Percentiles rank a stretch among this genome's conserved stretches.
These are phyloP conservation scores for Xylariaceae sp. DNA, from an alignment of 2,329 filamentous ascomycete species.

Conservation along the genomic window DNA sequence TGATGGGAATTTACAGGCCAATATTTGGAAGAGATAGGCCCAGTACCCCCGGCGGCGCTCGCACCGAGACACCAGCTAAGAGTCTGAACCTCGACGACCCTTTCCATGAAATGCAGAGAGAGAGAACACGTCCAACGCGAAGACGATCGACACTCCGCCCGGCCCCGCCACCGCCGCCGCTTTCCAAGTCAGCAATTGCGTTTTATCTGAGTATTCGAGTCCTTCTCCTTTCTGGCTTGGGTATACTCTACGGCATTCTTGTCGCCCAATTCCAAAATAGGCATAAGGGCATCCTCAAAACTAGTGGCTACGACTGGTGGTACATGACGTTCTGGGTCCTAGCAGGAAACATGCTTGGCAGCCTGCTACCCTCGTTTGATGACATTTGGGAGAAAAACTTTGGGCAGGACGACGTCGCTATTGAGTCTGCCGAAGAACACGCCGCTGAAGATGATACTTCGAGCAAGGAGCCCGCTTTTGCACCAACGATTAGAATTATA, in stretches of 20 bases:
- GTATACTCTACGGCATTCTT: conserved; percentile 79
- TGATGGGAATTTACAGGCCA: conserved; percentile 87
- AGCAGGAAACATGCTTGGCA: conserved; percentile 76
- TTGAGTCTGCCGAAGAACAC: conserved; percentile 22
- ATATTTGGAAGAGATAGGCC: conserved; percentile 56
- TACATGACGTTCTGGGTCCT: conserved; percentile 84
- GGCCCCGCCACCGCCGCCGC: conserved; percentile 30
- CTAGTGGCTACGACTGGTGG: conserved; percentile 53
- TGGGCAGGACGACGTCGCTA: conserved; percentile 33
- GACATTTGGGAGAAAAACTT: conserved; percentile 66
- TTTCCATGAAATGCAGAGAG: conserved; percentile 30
- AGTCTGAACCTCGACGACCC: conserved; percentile 42
- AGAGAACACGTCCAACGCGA: conserved; percentile 38
- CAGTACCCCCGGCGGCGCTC: conserved; percentile 77
- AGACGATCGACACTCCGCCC: conserved; percentile 42
- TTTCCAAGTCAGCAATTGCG: conserved; percentile 35
- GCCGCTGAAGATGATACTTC: conserved; percentile 36
- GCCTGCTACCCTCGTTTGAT: conserved; percentile 83
- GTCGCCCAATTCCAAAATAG: conserved; percentile 79
- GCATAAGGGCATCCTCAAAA: conserved; percentile 50
- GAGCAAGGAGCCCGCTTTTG: conserved; percentile 46
- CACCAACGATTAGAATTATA: conserved; percentile 60
- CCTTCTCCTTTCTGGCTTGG: conserved; percentile 73
- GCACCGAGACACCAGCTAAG: conserved; percentile 67
- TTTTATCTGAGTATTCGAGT: conserved; percentile 61